phyloP scores from a whole-genome alignment of 345 rosid species.

The Bretschneidera sinensis region DNA sequence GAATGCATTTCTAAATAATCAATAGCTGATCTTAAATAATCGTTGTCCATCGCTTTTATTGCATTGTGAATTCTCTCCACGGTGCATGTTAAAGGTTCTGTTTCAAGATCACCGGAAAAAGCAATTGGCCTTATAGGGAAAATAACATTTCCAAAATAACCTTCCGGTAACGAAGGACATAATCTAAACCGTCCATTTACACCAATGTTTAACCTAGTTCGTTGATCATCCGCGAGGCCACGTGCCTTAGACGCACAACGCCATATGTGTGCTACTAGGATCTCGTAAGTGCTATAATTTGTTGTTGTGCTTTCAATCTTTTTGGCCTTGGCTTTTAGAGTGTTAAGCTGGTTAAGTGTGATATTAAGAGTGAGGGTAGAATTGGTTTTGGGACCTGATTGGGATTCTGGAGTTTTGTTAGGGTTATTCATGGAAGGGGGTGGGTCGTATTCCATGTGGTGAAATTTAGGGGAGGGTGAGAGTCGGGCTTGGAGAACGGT shows the following conservation, averaged over 20 bases:
- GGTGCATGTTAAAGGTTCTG: conserved; percentile 24
- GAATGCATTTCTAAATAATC: conserved; percentile 27
- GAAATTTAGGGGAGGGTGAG: conserved; percentile 30
- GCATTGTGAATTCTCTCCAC: conserved; percentile 24
- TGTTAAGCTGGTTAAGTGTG: conserved; percentile 28
- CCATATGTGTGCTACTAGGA: conserved; percentile 37
- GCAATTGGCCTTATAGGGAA: conserved; percentile 24
- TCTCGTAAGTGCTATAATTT: conserved; percentile 11
- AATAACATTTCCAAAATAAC: conserved; percentile 40
- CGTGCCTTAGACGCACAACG: conserved; percentile 31
- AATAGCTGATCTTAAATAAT: conserved; percentile 44
- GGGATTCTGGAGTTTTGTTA: conserved; percentile 3
- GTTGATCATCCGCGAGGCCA: conserved; percentile 22
- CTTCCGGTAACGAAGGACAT: conserved; percentile 34
- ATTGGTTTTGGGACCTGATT: conserved; percentile 20
- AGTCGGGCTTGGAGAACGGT: conserved; percentile 23
- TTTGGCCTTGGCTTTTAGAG: conserved; percentile 22
- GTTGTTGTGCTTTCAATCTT: not conserved
- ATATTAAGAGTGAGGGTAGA: conserved; percentile 22
- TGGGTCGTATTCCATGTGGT: conserved; percentile 34
- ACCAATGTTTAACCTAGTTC: conserved; percentile 27
- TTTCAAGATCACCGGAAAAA: conserved; percentile 18
- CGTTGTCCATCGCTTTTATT: conserved; percentile 26
- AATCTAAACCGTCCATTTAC: conserved; percentile 39
- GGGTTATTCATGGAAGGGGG: conserved; percentile 29